These are phyloP conservation scores for Alternaria triticina DNA, from an alignment of 2,329 filamentous ascomycete species.

Conservation along the genomic window DNA sequence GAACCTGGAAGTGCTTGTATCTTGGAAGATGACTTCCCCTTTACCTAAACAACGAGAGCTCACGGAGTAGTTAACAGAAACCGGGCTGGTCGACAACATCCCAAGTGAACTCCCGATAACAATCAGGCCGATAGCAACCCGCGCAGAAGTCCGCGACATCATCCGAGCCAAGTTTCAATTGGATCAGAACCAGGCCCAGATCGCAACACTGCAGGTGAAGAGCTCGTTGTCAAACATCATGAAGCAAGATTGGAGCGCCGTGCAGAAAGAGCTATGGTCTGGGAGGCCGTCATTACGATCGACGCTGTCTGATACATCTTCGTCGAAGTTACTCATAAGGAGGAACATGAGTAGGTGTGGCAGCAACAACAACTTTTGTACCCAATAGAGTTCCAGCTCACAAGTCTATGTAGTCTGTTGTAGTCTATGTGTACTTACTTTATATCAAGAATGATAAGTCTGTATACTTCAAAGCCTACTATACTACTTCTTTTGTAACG, in stretches of 20 bases:
- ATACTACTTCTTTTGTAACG: not conserved
- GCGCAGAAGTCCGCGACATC: not conserved
- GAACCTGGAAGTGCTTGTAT: not conserved
- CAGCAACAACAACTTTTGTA: not conserved
- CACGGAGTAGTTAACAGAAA: not conserved
- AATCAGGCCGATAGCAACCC: not conserved
- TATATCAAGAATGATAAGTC: not conserved
- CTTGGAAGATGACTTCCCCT: no score
- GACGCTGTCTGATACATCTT: not conserved
- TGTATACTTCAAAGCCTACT: not conserved
- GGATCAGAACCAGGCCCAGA: not conserved
- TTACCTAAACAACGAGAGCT: not conserved
- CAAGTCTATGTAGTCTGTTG: not conserved
- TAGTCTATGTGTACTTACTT: not conserved
- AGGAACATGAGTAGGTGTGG: not conserved
- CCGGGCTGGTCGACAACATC: not conserved
- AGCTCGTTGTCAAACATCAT: not conserved
- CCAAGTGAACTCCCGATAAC: not conserved
- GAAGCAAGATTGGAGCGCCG: not conserved
- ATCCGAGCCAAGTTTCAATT: not conserved
- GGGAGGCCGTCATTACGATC: not conserved
- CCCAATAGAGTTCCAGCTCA: not conserved
- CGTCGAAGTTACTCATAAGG: not conserved
- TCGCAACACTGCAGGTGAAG: not conserved
- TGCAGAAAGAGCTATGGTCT: not conserved